Conservation (phyloP, 192 early-diverging fungal species). For the Backusella morwellensis region DNA sequence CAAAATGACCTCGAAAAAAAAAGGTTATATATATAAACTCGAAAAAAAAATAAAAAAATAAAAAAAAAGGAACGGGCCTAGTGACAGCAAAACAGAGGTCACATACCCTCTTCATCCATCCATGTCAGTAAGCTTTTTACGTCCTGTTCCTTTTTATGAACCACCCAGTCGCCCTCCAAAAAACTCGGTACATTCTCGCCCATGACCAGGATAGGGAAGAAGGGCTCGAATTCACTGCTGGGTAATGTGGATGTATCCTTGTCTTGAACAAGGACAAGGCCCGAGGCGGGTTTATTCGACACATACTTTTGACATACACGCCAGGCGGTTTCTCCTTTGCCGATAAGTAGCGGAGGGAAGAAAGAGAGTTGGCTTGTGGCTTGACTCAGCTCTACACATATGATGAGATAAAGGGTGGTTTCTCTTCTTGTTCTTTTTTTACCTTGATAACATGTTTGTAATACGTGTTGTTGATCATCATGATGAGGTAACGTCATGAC, state of each 20-base stretch:
- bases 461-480: background rate
- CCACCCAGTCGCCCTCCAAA: slow-evolving; percentile 14
- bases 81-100: slow-evolving; percentile 4
- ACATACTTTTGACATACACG: slow-evolving; percentile 21
- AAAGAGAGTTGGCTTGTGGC: slow-evolving; percentile 10
- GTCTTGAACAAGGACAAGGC: slow-evolving; percentile 6
- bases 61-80: background rate
- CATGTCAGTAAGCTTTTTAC: background rate
- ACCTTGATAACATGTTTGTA: slow-evolving; percentile 7
- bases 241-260: background rate
- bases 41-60: background rate
- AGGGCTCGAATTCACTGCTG: slow-evolving; percentile 18
- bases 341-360: slow-evolving; percentile 23
- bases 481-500: background rate
- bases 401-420: too few relatives aligned
- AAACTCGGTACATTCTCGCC: background rate
- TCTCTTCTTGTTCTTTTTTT: background rate
- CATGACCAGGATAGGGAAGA: slow-evolving; percentile 15
- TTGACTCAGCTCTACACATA: slow-evolving; percentile 6
- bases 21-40: background rate
- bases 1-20: background rate
- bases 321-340: slow-evolving; percentile 13
- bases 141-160: background rate
- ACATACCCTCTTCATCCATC: slow-evolving; percentile 27
- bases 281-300: slow-evolving; percentile 23